Percentiles rank a stretch among this genome's conserved stretches.
Conservation (phyloP, 1,284 basidiomycete species). For the Pseudomicrostroma phylloplanum region DNA sequence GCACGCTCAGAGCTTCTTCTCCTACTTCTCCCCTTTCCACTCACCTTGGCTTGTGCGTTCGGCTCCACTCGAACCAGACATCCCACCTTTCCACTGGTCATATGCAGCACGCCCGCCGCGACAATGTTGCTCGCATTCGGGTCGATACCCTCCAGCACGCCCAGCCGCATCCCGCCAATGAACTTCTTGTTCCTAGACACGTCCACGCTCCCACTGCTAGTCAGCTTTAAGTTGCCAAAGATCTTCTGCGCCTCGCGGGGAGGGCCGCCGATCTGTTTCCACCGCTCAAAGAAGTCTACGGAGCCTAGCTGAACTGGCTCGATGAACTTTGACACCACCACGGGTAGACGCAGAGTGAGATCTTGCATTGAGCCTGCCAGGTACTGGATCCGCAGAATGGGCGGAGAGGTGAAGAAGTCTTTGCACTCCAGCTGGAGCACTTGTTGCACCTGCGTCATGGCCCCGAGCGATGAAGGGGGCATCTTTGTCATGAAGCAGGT, state of each 20-base stretch:
- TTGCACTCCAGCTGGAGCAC: conserved; percentile 90
- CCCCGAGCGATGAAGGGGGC: conserved; percentile 66
- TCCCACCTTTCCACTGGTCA: conserved; percentile 82
- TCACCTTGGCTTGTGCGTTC: conserved; percentile 56
- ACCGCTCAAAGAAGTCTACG: conserved; percentile 90
- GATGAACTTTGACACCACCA: conserved; percentile 84
- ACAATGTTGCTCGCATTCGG: conserved; percentile 72
- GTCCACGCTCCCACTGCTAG: conserved; percentile 64
- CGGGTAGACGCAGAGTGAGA: conserved; percentile 74
- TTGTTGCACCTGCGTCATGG: conserved; percentile 84
- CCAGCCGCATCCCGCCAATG: conserved; percentile 67
- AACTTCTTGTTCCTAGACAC: conserved; percentile 66
- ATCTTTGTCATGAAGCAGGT: conserved; percentile 81
- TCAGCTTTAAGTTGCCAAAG: conserved; percentile 66
- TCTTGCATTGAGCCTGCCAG: conserved; percentile 85
- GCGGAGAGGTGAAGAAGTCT: conserved; percentile 69
- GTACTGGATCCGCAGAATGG: conserved; percentile 82
- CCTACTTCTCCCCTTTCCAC: no score
- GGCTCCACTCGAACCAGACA: conserved; percentile 89
- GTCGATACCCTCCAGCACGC: conserved; percentile 62
- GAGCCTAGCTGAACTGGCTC: conserved; percentile 79
- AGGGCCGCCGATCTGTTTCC: conserved; percentile 91
- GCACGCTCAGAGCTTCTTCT: no score
- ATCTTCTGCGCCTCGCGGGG: conserved; percentile 84
- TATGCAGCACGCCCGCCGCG: conserved; percentile 85